Base-by-base conservation (phyloP, 495 filamentous ascomycete genomes). In the Xylaria intraflava region DNA sequence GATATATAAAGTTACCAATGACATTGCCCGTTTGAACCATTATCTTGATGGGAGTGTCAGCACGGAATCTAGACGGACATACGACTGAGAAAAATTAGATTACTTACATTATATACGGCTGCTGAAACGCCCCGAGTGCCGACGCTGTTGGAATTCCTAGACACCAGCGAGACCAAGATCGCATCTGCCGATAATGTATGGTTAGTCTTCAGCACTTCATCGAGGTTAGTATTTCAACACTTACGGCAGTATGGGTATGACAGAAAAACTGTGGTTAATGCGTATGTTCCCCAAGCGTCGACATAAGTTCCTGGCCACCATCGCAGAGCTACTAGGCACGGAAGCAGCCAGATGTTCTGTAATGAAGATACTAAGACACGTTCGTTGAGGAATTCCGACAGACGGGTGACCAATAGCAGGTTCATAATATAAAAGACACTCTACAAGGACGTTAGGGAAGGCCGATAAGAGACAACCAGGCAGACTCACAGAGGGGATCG, bases 111-210 rank as follows among this genome's bases (percentile, higher is more conserved):
- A 57, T 89, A 89, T 12, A 85, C 50, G 0, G 77, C 77, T 0
- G 82, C 81, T 1, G 78, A 77, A 3, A 89, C 85, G 16, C 84
- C 82, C 1, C 86, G 65, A 0, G 86, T 86, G 2, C 85, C 70
- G 14, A 89, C 85, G 0, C 79, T 79, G n/a, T 84, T 84, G 3
- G 82, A 77, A 62, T 88, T 86, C 26, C 79, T 71, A 1, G 79
- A 80, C 9, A 74, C 78, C 73, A 83, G 82, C 2, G 80, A 83
- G 5, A 87, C 85, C 12, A 86, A 59, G 27, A 88, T 81, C 0
- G 85, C 79, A 56, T 75, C 64, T 66, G 10, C 9, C 1, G 6
- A 17, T 12, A n/a, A 39, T 33, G 19, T 54, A 17, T 53, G n/a
- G 19, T 42, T 42, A 49, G 35, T 36, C 22, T 33, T 35, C 2